Base-by-base conservation (phyloP, 208 protist genomes). In the Strigomonas culicis region DNA sequence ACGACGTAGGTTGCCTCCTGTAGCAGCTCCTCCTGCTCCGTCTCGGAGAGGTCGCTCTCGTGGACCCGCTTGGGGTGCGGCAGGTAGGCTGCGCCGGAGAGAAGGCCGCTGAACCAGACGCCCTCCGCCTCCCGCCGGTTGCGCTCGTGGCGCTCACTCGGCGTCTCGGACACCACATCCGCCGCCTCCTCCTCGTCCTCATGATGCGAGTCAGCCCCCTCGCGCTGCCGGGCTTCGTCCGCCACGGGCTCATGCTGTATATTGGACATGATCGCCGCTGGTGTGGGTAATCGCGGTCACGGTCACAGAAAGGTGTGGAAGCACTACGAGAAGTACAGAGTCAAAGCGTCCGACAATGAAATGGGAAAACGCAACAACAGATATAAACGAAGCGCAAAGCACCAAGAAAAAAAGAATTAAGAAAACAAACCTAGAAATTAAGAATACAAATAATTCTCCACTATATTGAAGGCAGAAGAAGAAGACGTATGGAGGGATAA, bases 101-200 rank as follows among this genome's bases (percentile, higher is more conserved):
- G 69, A 46, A 80, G 64, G 11, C 81, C 81, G 25, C 70, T 79
- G 59, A 81, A 63, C 78, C 81, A 88, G 32, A 84, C 78, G n/a
- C 32, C 56, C 21, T 65, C 65, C 4, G 81, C 78, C 53, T 70
- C 21, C 3, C 32, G 32, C 4, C 66, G 51, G 25, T 71, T 73
- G 27, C 71, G 59, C 36, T 63, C 34, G 56, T 80, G 76, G 60
- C 56, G 57, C 57, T 77, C 73, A 0, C 64, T 66, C 21, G 63
- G 63, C 0, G 55, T 77, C 36, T 75, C 44, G 1, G 70, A 78
- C 43, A 59, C 50, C 34, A 44, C 49, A 43, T 60, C 46, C 56
- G 47, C 52, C 28, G 32, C 32, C 31, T 66, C 43, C 19, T 59
- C 21, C 2, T 65, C 58, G 44, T 55, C 32, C 6, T 13, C 28